phyloP scores from a whole-genome alignment of 2,329 filamentous ascomycete species.

The Scopulariopsis brevicaulis region DNA sequence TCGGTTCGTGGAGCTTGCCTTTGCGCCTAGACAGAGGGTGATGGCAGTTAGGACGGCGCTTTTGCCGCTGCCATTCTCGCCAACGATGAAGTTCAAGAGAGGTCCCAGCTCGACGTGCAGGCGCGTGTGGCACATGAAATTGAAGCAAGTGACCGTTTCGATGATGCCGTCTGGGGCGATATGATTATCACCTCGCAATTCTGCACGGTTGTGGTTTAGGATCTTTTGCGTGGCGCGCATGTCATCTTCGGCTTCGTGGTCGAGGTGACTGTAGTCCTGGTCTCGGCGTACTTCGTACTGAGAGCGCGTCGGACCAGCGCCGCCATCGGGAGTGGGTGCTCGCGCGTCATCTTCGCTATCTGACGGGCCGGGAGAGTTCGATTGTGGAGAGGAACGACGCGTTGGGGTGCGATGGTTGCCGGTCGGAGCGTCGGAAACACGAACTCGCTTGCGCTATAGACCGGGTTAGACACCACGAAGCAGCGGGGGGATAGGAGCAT shows the following conservation, averaged over 20 bases:
- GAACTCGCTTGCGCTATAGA: constrained; percentile 19
- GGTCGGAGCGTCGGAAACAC: constrained; percentile 16
- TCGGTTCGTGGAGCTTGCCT: constrained; percentile 85
- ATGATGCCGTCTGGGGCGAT: constrained; percentile 79
- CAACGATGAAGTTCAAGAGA: constrained; percentile 95
- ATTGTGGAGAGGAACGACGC: constrained; percentile 9
- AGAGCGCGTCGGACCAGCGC: constrained; percentile 32
- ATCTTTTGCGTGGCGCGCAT: constrained; percentile 54
- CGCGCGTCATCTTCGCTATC: constrained; percentile 13
- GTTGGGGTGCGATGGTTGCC: constrained; percentile 3
- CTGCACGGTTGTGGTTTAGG: constrained; percentile 27
- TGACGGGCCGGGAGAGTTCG: neutral
- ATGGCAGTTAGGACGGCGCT: constrained; percentile 90
- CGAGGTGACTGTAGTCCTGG: constrained; percentile 44
- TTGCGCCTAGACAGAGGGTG: constrained; percentile 88
- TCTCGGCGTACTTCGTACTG: constrained; percentile 54
- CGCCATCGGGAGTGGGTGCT: constrained; percentile 10
- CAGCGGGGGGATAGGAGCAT: neutral
- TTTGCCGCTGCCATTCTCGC: constrained; percentile 95
- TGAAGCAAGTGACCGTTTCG: constrained; percentile 73
- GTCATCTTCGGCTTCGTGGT: constrained; percentile 47
- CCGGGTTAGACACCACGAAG: neutral
- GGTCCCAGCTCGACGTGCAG: constrained; percentile 80
- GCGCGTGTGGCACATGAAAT: constrained; percentile 92
- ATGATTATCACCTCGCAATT: constrained; percentile 52